phyloP scores from a whole-genome alignment of 306 rosid genomes.

The Lotus japonicus region DNA sequence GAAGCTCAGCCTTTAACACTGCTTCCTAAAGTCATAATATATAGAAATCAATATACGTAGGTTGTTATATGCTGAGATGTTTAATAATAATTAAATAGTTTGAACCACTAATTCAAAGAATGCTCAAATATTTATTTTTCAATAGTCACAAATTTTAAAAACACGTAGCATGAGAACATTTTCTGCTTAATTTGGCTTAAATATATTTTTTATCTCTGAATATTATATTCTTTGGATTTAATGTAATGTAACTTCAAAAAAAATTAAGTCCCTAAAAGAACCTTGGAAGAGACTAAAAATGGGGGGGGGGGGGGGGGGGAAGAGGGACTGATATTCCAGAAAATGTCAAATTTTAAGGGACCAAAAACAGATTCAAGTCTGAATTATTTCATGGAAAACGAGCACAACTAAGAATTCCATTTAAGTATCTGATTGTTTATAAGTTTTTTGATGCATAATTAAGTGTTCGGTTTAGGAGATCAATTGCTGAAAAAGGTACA shows the following conservation, averaged over 20 bases:
- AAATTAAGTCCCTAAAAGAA: too few species aligned
- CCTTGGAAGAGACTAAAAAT: too few species aligned
- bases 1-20: conserved; percentile 77
- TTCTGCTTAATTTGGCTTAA: neutral
- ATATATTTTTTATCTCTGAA: too few species aligned
- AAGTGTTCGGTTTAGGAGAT: neutral
- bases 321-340: too few species aligned
- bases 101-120: neutral
- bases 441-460: neutral
- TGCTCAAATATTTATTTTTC: neutral
- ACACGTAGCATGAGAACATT: neutral
- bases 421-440: neutral
- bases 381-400: neutral
- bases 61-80: neutral
- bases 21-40: conserved; percentile 50
- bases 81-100: neutral
- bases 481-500: neutral
- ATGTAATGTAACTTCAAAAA: too few species aligned
- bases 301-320: too few species aligned
- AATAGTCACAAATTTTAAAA: neutral
- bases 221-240: too few species aligned
- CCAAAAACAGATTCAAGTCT: too few species aligned
- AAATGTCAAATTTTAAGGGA: too few species aligned
- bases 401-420: neutral
- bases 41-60: conserved; percentile 11